Base-by-base conservation (phyloP, 2,329 filamentous ascomycete genomes). In the Scedosporium boydii region DNA sequence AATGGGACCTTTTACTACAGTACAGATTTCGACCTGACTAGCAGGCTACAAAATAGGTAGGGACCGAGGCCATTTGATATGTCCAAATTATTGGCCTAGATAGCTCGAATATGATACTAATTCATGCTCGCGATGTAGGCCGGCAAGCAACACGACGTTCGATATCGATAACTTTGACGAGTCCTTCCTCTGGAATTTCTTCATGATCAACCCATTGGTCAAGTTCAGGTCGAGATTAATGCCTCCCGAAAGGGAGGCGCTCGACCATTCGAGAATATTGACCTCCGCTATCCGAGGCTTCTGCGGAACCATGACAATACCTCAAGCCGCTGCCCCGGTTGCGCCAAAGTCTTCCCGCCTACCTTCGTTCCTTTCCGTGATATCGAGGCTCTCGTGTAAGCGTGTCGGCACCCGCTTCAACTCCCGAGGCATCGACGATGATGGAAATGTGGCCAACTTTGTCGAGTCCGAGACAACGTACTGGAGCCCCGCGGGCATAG, bases 1-100 rank as follows among this genome's bases (percentile, higher is more conserved):
- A 93, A 96, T 73, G 93, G 93, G 27, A 96, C 89, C 34, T 99
- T 99, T 72, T 99, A 98, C 74, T 99, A 97, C 77, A 97, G 92
- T 72, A 91, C 91, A n/a, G 92, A 98, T 74, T 99, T 99, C 73
- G 93, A 99, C 72, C 80, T 99, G 58, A 99, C 95, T 3, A 93
- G 96, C 74, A 85, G 95, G 67, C 77, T 98, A 65, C 95, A 99
- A 74, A 89, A 97, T 71, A 87, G 93, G 84, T 91, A 67, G 62
- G 71, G 26, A 68, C 64, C 60, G 12, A 21, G 23, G 29, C n/a
- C 4, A 16, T 27, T 12, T 12, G 18, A 14, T 26, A 34, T n/a
- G 26, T 14, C 29, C 23, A 34, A 16, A 27, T 29, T 21, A 38
- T 26, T 29, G 26, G 21, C 53, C 29, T 34, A 34, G 29, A 34